Base-by-base conservation (phyloP, 345 rosid genomes). In the Brassica rapa region DNA sequence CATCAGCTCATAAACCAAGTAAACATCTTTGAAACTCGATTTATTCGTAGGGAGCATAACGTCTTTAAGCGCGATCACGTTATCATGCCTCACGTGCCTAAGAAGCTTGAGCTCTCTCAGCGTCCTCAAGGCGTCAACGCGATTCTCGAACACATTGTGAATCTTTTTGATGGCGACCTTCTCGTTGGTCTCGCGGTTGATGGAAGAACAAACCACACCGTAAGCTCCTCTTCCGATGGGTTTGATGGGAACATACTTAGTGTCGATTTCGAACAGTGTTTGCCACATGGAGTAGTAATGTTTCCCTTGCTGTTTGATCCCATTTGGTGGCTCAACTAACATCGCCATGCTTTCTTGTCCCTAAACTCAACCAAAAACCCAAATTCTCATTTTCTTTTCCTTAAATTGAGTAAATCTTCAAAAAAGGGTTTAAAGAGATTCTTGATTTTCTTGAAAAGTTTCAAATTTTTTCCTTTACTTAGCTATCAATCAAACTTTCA, bases 1-100 rank as follows among this genome's bases (percentile, higher is more conserved):
- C 98, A 94, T 94, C 19, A 94, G 89, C 83, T 94, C 98, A 59
- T 86, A 92, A 41, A 92, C 98, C 86, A 94, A 78, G 56, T 94
- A 94, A 1, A 92, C 97, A 82, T 94, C 98, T 79, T 79, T 88
- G 37, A 92, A 94, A 71, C 89, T 86, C 2, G 77, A 72, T 73
- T 68, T 83, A 15, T 83, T 87, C 37, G 41, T 33, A 29, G 98
- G 97, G 85, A 89, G 64, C 97, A 94, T 92, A 4, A 94, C 91
- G 79, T 94, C 91, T 83, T 94, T 94, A 79, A 94, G 79, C 14
- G 87, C 87, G 32, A 94, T 90, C 56, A 94, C 96, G 32, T 94
- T 94, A 6, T 89, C 93, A 14, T 94, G 97, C 66, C 84, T 86
- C 23, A 94, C 86, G 77, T 88, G 93, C 61, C 98, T 83, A 33